Evolutionary conservation across 2,329 filamentous ascomycete genomes (phyloP).

Genomic region (Alternaria ethzedia): DNA sequence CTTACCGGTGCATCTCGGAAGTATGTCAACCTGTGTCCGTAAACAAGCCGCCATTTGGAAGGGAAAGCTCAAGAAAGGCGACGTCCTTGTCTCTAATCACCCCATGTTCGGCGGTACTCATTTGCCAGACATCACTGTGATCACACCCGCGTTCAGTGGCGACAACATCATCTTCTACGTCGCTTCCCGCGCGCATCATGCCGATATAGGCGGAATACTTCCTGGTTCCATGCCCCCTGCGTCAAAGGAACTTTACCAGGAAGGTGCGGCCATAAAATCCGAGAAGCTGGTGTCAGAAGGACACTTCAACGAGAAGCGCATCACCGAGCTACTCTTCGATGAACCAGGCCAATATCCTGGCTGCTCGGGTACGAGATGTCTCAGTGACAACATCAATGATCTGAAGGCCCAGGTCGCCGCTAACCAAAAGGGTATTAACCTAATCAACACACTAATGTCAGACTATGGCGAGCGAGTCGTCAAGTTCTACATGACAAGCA

Average conservation of each 20-base stretch:
- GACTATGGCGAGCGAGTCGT: constrained; percentile 81
- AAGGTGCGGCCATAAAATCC: constrained; percentile 62
- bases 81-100: constrained; percentile 84
- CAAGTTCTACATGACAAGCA: constrained; percentile 82
- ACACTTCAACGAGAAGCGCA: constrained; percentile 77
- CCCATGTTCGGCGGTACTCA: constrained; percentile 85
- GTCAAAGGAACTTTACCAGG: constrained; percentile 65
- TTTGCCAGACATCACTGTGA: constrained; percentile 80
- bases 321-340: constrained; percentile 72
- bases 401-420: constrained; percentile 86
- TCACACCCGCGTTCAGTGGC: constrained; percentile 79
- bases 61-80: constrained; percentile 76
- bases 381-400: constrained; percentile 85
- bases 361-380: constrained; percentile 78
- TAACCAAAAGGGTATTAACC: constrained; percentile 82
- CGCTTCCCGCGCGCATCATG: constrained; percentile 80
- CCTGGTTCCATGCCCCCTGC: constrained; percentile 84
- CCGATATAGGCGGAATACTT: constrained; percentile 83
- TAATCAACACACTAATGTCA: constrained; percentile 75
- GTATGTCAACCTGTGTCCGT: constrained; percentile 83
- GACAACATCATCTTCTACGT: constrained; percentile 82
- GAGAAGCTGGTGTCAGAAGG: constrained; percentile 77
- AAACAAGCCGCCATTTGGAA: constrained; percentile 83
- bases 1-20: constrained; percentile 80
- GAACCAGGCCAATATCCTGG: constrained; percentile 78